Evolutionary conservation across 192 early-diverging fungal species (phyloP), one percentile per base, ranked within the genome.

Genomic region (Linderina pennispora): DNA sequence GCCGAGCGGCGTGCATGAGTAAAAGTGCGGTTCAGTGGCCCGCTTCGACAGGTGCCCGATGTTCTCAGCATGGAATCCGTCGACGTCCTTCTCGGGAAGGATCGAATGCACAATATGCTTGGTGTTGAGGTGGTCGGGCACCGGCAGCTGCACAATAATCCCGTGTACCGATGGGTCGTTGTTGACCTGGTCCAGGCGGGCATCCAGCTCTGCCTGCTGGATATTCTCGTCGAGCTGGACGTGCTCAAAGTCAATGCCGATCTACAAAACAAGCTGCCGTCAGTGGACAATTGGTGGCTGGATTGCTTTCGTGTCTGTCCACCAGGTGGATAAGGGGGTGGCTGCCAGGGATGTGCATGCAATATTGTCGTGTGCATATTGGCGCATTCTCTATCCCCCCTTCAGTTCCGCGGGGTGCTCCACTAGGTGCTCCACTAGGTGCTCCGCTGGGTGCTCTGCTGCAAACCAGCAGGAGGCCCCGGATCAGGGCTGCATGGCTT

Each of bases 1-100:
- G 8, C 94, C 96, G 55, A 90, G 88, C 3, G 96, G 96, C n/a
- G 96, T 99, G 71, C 96, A 99, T 14, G 96, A 87, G 23, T 89
- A 70, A 77, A 99, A 97, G 32, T 85, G 69, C 24, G 94, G 91
- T 45, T 77, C 73, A 23, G 74, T 76, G 8, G 83, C 76, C 37
- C 85, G 79, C 60, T 95, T 94, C 24, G 85, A 85, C 45, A 99
- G 71, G 28, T 85, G 76, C 34, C 96, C 96, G 51, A 95, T 90
- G 78, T 99, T 97, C 43, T 80, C 56, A 17, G 91, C 83, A 59
- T 99, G 96, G 68, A 99, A 94, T 75, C 97, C 97, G 60, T 99
- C 97, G n/a, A 99, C 93, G 63, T 99, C 97, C 62, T 97, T 99
- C 42, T 77, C 61, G 3, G 82, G 77, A 45, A 83, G 70, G 48